Conservation (phyloP, 192 early-diverging fungal species). For the Coemansia sp. region DNA sequence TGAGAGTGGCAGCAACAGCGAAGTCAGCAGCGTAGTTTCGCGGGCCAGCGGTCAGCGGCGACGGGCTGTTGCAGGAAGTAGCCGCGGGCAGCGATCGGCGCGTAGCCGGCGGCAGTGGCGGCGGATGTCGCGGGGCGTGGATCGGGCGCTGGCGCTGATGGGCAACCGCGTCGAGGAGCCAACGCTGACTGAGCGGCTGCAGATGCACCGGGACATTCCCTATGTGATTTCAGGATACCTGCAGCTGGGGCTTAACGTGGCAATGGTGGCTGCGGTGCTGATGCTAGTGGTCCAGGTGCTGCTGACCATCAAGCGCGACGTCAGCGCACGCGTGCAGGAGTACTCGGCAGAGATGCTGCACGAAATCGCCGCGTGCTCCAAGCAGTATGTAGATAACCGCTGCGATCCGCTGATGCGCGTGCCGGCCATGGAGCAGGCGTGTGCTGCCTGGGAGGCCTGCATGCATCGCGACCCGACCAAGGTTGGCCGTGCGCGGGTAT, state of each 20-base stretch:
- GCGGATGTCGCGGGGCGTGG: constrained; percentile 31
- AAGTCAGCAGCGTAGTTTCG: neutral
- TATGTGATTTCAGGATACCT: constrained; percentile 60
- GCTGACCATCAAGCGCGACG: constrained; percentile 69
- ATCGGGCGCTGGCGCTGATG: constrained; percentile 42
- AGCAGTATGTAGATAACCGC: constrained; percentile 60
- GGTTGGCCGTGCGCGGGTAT: constrained; percentile 69
- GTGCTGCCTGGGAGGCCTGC: constrained; percentile 62
- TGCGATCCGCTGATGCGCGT: constrained; percentile 59
- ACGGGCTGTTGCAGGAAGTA: constrained; percentile 1
- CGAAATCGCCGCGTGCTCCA: constrained; percentile 62
- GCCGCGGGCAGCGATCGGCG: constrained; percentile 4
- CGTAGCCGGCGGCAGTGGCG: constrained; percentile 18
- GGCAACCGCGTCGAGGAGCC: constrained; percentile 38
- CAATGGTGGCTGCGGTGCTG: constrained; percentile 58
- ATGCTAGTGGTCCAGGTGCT: constrained; percentile 68
- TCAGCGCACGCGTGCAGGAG: constrained; percentile 65
- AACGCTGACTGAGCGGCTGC: constrained; percentile 27
- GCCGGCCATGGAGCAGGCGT: constrained; percentile 59
- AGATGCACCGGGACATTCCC: constrained; percentile 53
- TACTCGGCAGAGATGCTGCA: constrained; percentile 60
- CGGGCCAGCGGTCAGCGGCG: constrained; percentile 6
- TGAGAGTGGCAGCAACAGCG: neutral
- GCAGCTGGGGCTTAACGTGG: constrained; percentile 67
- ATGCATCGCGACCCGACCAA: constrained; percentile 60